These are phyloP conservation scores for Cystoderma amianthinum DNA, from an alignment of 768 basidiomycete genomes.

Conservation along the genomic window DNA sequence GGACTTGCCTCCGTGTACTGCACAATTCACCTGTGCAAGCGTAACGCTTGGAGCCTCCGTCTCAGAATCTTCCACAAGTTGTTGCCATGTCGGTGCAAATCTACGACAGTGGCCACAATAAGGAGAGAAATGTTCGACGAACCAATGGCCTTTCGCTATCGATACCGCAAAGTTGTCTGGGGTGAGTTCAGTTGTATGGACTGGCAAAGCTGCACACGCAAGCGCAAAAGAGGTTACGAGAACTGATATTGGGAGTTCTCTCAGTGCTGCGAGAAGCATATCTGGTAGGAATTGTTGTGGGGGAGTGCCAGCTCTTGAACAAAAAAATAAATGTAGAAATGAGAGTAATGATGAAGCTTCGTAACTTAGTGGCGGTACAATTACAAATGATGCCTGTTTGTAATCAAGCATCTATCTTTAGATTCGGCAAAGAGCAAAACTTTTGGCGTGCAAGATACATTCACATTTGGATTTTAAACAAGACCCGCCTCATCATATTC, in stretches of 20 bases:
- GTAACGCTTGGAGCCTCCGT: slow-evolving; percentile 44
- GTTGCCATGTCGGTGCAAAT: slow-evolving; percentile 81
- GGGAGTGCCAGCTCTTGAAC: no score
- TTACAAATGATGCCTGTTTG: no score
- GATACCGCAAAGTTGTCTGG: slow-evolving; percentile 53
- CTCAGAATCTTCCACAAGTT: slow-evolving; percentile 49
- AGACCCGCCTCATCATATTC: no score
- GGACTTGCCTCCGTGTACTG: slow-evolving; percentile 55
- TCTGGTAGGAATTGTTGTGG: no score
- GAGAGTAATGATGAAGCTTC: no score
- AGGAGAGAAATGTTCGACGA: slow-evolving; percentile 86
- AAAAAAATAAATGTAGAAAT: no score
- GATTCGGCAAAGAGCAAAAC: no score
- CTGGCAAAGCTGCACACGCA: neutral
- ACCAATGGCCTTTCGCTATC: slow-evolving; percentile 58
- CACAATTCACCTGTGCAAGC: slow-evolving; percentile 80
- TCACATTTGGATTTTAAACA: no score
- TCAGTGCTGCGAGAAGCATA: slow-evolving; percentile 7
- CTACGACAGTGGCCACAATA: slow-evolving; percentile 74
- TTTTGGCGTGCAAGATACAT: no score
- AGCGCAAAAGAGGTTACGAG: neutral
- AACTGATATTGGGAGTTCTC: slow-evolving; percentile 1
- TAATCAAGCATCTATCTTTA: no score
- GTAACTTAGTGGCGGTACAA: no score
- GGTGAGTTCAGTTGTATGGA: slow-evolving; percentile 28